A percentile compares a stretch with the other conserved stretches of the same genome.
Conservation (phyloP, 2,329 filamentous ascomycete genomes). For the Teratosphaeria destructans region DNA sequence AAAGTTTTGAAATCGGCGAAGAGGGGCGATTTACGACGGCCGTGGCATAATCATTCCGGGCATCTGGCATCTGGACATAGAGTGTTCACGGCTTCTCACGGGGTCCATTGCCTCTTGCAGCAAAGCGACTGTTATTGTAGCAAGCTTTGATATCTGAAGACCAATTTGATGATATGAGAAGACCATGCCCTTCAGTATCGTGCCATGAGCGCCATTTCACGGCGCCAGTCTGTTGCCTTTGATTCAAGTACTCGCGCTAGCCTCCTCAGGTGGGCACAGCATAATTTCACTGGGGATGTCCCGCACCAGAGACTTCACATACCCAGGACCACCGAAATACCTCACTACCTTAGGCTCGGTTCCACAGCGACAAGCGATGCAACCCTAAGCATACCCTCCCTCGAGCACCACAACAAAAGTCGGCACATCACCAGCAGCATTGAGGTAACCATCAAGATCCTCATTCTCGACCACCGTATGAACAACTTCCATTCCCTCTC, state of each 20-base stretch:
- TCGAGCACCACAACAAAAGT: slow-evolving; percentile 33
- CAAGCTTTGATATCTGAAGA: not conserved
- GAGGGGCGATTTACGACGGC: not conserved
- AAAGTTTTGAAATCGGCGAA: not conserved
- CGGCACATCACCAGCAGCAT: slow-evolving; percentile 49
- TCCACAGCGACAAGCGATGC: not conserved
- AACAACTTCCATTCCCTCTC: slow-evolving; percentile 44
- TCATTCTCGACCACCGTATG: slow-evolving; percentile 60
- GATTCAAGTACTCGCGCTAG: not conserved
- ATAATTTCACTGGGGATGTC: not conserved
- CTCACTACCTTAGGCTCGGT: not conserved
- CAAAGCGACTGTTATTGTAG: not conserved
- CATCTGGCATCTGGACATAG: not conserved
- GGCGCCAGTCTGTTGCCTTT: not conserved
- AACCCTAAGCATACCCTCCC: slow-evolving; percentile 13
- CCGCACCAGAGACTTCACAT: not conserved
- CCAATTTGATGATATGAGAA: not conserved
- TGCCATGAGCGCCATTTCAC: not conserved
- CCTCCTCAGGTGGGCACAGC: too few species aligned
- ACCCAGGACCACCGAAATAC: not conserved
- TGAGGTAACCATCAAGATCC: slow-evolving; percentile 61
- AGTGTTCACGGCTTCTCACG: too few species aligned
- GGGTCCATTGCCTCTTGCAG: not conserved
- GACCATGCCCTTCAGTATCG: not conserved
- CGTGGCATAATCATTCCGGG: not conserved